Conservation (phyloP, 768 basidiomycete genomes). For the Mycena venus region DNA sequence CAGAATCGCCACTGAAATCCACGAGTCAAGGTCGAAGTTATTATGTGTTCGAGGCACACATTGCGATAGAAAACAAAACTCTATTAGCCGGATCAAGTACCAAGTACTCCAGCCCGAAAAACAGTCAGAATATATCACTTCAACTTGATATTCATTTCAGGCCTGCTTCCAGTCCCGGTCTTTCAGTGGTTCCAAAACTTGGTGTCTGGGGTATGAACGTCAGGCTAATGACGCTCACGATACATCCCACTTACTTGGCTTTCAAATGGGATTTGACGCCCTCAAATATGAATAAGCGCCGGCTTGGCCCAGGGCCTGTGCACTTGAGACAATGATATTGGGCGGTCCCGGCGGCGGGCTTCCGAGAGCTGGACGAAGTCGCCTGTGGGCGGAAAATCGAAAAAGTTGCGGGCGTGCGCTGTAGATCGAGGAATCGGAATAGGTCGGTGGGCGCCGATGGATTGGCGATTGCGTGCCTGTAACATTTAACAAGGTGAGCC, state of each 20-base stretch:
- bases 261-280: conserved; percentile 17
- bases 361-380: no score
- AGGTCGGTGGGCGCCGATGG: conserved; percentile 13
- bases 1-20: no score
- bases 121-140: no score
- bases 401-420: neutral
- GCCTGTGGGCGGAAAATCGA: no score
- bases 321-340: conserved; percentile 17
- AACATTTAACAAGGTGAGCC: neutral
- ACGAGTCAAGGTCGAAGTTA: no score
- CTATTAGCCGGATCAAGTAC: no score
- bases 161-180: neutral
- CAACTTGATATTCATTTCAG: no score
- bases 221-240: neutral
- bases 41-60: no score
- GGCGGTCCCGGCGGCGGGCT: no score
- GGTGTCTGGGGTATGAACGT: conserved; percentile 8
- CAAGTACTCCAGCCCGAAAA: no score
- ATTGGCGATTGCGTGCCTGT: conserved; percentile 11
- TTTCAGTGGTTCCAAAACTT: neutral
- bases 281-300: neutral
- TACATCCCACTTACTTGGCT: neutral
- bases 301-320: neutral
- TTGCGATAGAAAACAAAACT: no score
- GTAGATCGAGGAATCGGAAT: conserved; percentile 5